Conservation (phyloP, 2,329 filamentous ascomycete genomes). For the Aspergillus eucalypticola region DNA sequence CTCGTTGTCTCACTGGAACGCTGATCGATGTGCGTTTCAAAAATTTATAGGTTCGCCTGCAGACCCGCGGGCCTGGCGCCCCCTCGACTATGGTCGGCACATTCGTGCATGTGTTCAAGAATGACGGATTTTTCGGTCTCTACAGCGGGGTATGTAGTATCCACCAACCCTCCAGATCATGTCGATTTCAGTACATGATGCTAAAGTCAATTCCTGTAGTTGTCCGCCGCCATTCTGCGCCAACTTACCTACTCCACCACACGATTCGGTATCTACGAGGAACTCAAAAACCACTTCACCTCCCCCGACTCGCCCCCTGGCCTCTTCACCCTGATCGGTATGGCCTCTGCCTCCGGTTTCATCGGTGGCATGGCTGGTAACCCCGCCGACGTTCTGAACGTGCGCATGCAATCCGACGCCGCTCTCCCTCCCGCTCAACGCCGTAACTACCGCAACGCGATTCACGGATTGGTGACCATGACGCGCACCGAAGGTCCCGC, state of each 20-base stretch:
- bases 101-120: slow-evolving; percentile 75
- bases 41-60: slow-evolving; percentile 70
- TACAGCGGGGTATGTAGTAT: slow-evolving; percentile 70
- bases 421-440: slow-evolving; percentile 71
- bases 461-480: slow-evolving; percentile 86
- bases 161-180: no score
- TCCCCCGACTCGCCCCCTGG: slow-evolving; percentile 58
- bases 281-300: slow-evolving; percentile 73
- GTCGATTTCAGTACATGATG: no score
- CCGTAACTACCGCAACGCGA: slow-evolving; percentile 84
- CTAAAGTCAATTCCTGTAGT: slow-evolving; percentile 40
- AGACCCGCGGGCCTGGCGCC: slow-evolving; percentile 75
- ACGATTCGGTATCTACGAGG: slow-evolving; percentile 94
- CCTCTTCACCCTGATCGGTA: slow-evolving; percentile 74
- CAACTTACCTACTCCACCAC: slow-evolving; percentile 96
- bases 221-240: slow-evolving; percentile 88
- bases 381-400: slow-evolving; percentile 93
- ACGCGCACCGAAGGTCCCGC: slow-evolving; percentile 75
- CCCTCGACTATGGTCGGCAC: slow-evolving; percentile 83
- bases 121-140: slow-evolving; percentile 74
- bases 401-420: slow-evolving; percentile 95
- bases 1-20: slow-evolving; percentile 10
- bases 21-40: slow-evolving; percentile 17
- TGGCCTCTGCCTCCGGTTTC: slow-evolving; percentile 82
- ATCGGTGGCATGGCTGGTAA: slow-evolving; percentile 88